Percentiles rank a stretch among this genome's conserved stretches.
Evolutionary conservation across 331 rosid species (phyloP).

Genomic region (Phaseolus coccineus): DNA sequence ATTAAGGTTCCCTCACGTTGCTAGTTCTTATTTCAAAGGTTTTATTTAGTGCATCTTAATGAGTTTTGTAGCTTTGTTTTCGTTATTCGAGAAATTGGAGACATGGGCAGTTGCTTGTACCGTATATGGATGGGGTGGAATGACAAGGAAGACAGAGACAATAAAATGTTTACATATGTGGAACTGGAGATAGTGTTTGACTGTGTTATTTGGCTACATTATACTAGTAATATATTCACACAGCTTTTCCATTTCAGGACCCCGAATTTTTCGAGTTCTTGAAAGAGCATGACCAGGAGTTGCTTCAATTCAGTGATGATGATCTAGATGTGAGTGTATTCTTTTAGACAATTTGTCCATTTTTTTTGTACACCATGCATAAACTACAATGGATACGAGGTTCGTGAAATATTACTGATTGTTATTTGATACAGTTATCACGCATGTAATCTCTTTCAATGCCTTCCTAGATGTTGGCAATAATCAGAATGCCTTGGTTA

Average conservation of each 20-base stretch:
- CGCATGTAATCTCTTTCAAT: neutral
- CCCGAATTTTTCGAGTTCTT: constrained; percentile 84
- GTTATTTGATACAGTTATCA: constrained; percentile 24
- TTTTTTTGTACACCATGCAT: neutral
- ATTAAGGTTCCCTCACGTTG: constrained; percentile 12
- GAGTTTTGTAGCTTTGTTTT: neutral
- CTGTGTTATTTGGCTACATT: constrained; percentile 13
- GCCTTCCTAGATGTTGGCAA: constrained; percentile 14
- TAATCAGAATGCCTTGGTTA: neutral
- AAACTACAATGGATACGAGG: constrained; percentile 16
- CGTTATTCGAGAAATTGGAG: neutral
- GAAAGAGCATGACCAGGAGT: constrained; percentile 79
- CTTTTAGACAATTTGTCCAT: constrained; percentile 8
- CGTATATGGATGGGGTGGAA: neutral
- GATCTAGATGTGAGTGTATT: constrained; percentile 69
- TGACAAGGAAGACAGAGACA: neutral
- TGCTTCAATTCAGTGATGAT: constrained; percentile 79
- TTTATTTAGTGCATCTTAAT: neutral
- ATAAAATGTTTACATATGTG: neutral
- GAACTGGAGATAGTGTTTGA: constrained; percentile 19
- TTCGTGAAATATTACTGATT: neutral
- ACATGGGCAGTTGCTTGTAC: neutral
- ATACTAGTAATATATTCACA: constrained; percentile 33
- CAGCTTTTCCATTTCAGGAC: constrained; percentile 64
- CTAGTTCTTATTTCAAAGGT: constrained; percentile 30